phyloP scores from a whole-genome alignment of 768 basidiomycete genomes.

The Xerocomellus chrysenteron region DNA sequence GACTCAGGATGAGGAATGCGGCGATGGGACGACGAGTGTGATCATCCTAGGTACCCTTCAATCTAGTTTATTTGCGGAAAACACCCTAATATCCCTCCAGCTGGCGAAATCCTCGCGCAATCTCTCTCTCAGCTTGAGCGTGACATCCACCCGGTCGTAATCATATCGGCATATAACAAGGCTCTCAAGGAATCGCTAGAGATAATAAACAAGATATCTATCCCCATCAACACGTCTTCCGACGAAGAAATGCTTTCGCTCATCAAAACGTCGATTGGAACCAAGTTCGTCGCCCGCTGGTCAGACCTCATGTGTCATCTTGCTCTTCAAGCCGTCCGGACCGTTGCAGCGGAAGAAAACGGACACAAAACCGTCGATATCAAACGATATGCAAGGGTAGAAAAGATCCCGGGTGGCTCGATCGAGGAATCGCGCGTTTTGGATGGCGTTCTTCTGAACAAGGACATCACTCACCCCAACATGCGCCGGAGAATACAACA shows the following conservation, averaged over 20 bases:
- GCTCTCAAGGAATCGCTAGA: conserved; percentile 90
- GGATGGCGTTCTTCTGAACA: conserved; percentile 94
- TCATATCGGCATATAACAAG: conserved; percentile 97
- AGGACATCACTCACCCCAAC: conserved; percentile 96
- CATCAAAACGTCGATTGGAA: conserved; percentile 98
- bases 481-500: conserved; percentile 91
- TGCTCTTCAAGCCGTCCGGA: conserved; percentile 89
- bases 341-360: conserved; percentile 75
- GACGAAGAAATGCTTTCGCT: conserved; percentile 93
- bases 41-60: conserved; percentile 83
- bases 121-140: conserved; percentile 91
- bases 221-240: conserved; percentile 83
- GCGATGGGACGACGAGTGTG: conserved; percentile 97
- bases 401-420: conserved; percentile 97
- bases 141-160: conserved; percentile 97
- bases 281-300: conserved; percentile 97
- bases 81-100: conserved; percentile 34
- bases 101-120: conserved; percentile 96
- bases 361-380: conserved; percentile 91
- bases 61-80: background rate
- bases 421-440: conserved; percentile 91
- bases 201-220: conserved; percentile 83
- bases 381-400: conserved; percentile 96
- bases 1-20: conserved; percentile 98
- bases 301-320: conserved; percentile 96